Conservation (phyloP, 202 grass and related monocot species). For the Dendrocalamus latiflorus region DNA sequence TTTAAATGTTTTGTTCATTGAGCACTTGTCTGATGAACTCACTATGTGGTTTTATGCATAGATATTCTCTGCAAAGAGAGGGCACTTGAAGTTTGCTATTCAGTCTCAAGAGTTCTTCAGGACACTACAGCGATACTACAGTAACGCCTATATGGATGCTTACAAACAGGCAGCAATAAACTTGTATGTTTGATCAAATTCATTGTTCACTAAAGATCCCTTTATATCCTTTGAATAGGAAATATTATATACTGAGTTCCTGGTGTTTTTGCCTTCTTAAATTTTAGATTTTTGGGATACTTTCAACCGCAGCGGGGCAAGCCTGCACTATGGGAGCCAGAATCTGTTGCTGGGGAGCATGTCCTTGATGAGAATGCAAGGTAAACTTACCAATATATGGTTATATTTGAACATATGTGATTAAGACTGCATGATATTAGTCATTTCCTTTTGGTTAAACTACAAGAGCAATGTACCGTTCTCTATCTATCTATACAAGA, state of each 20-base stretch:
- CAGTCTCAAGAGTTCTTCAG: constrained; percentile 91
- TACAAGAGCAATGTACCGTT: not conserved
- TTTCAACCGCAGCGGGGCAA: constrained; percentile 66
- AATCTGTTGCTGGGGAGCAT: constrained; percentile 59
- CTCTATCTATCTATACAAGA: not conserved
- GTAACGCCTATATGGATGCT: constrained; percentile 95
- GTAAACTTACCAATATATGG: constrained; percentile 31
- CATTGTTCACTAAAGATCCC: not conserved
- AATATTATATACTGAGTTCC: constrained; percentile 25
- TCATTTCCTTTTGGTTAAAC: not conserved
- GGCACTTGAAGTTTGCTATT: constrained; percentile 71
- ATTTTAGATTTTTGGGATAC: constrained; percentile 86
- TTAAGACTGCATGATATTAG: not conserved
- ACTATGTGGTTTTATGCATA: constrained; percentile 38
- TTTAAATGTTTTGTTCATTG: constrained; percentile 23
- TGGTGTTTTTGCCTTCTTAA: constrained; percentile 16
- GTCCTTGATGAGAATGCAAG: constrained; percentile 53
- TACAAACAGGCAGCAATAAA: constrained; percentile 98
- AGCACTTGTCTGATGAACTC: not conserved
- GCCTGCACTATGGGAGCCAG: constrained; percentile 77
- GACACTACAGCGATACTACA: constrained; percentile 91
- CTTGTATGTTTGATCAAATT: constrained; percentile 61
- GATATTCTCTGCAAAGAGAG: constrained; percentile 97
- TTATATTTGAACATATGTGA: not conserved
- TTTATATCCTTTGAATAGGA: constrained; percentile 17